Evolutionary conservation across 352 stramenopile genomes (phyloP).

Genomic region (Aphanomyces stellatus): DNA sequence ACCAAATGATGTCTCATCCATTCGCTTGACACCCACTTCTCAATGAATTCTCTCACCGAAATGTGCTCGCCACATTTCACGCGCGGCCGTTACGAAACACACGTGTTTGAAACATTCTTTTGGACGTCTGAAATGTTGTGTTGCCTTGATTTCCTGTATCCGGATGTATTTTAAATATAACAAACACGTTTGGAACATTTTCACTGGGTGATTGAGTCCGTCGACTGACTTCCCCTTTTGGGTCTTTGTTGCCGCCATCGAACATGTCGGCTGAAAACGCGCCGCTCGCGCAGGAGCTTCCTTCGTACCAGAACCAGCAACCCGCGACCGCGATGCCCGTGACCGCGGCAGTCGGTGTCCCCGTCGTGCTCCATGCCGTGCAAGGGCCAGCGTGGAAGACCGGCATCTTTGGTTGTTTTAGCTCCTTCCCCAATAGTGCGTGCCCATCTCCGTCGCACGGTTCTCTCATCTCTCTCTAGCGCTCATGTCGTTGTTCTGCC

Average conservation of each 20-base stretch:
- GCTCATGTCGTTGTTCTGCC: slow-evolving; percentile 38
- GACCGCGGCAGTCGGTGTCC: not conserved
- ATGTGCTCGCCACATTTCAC: too few species aligned
- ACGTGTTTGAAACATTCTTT: too few species aligned
- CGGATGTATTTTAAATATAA: too few species aligned
- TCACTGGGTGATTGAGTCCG: too few species aligned
- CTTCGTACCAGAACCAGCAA: not conserved
- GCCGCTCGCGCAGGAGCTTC: not conserved
- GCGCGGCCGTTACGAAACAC: too few species aligned
- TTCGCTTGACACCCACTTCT: too few species aligned
- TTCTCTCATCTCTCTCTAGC: slow-evolving; percentile 18
- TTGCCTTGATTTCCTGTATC: too few species aligned
- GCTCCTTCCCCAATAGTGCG: slow-evolving; percentile 25
- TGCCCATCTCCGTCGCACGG: not conserved
- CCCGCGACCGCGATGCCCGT: too few species aligned
- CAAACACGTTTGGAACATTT: too few species aligned
- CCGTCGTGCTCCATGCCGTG: not conserved
- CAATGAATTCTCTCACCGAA: too few species aligned
- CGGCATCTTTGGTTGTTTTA: slow-evolving; percentile 22
- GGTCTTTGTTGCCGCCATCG: not conserved
- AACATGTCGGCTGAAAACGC: not conserved
- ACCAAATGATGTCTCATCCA: too few species aligned
- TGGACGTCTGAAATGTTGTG: too few species aligned
- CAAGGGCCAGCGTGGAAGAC: slow-evolving; percentile 28
- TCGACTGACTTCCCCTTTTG: not conserved